Base-by-base conservation (phyloP, 352 stramenopile genomes). In the Phytophthora multivora region DNA sequence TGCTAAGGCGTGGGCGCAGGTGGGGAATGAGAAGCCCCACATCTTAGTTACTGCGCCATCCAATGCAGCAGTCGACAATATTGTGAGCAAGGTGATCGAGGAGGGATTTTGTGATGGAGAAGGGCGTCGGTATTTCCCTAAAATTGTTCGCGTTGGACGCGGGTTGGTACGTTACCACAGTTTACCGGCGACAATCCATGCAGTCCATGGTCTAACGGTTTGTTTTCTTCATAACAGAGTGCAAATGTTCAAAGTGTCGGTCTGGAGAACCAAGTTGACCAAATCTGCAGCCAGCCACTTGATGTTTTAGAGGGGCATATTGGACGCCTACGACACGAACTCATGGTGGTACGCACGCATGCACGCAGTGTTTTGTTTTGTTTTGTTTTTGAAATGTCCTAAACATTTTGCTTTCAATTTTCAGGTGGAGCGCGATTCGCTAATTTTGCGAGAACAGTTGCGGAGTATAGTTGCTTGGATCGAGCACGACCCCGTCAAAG, bases 21-120 rank as follows among this genome's bases (percentile, higher is more conserved):
- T 96, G 28, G 85, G 85, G 51, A 94, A 93, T 54, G 86, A 96
- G 60, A 97, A 97, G 57, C 92, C 92, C n/a, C 88, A 97, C 43
- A 97, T 98, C 50, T 63, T 98, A 63, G 89, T 98, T 21, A 92
- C 88, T 10, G 95, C 96, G 10, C 96, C 95, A 10, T 98, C 91
- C 21, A 99, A 99, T 78, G 93, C 92, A 56, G 96, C 95, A 16
- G 91, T 98, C 1, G 96, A 99, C 60, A 98, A 98, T 63, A 95
- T 99, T 30, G 94, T 98, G 36, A 76, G 88, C n/a, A 98, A 98
- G 66, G 96, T 99, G 31, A 98, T 98, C 57, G 83, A 96, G 63
- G 89, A 97, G 70, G 94, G 95, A 33, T 98, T 98, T 49, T 91
- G 96, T 35, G 96, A 98, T 64, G 96, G 96, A 31, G 89, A 96